Conservation (phyloP, 169 alveolate genomes). For the Eimeria brunetti region DNA sequence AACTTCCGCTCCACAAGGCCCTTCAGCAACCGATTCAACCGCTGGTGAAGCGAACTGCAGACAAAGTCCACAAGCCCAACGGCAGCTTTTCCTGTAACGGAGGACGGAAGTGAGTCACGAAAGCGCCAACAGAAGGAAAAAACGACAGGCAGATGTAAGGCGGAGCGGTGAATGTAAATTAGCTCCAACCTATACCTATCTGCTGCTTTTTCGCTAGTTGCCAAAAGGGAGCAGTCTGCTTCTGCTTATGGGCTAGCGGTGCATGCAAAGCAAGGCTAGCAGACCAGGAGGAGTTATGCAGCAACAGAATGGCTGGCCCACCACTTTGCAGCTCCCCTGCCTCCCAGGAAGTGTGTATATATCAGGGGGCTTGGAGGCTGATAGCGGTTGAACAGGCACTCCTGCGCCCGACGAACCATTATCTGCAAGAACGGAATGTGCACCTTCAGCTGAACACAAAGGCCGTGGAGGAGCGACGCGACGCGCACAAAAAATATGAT, state of each 20-base stretch:
- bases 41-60: constrained; percentile 73
- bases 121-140: background rate
- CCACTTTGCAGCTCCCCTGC: constrained; percentile 65
- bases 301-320: background rate
- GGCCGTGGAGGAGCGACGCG: constrained; percentile 90
- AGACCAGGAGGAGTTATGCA: background rate
- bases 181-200: too few species aligned
- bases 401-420: constrained; percentile 87
- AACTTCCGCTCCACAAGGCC: constrained; percentile 58
- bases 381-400: constrained; percentile 80
- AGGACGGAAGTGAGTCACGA: background rate
- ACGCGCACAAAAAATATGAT: constrained; percentile 89
- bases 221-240: background rate
- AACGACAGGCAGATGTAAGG: background rate
- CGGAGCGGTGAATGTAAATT: background rate
- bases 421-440: constrained; percentile 88
- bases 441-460: constrained; percentile 88
- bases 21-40: constrained; percentile 73
- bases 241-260: background rate
- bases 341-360: constrained; percentile 70
- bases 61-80: background rate
- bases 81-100: background rate
- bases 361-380: constrained; percentile 76
- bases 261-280: background rate
- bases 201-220: too few species aligned